Base-by-base conservation (phyloP, 176 grass and related monocot species). In the Ensete glaucum region DNA sequence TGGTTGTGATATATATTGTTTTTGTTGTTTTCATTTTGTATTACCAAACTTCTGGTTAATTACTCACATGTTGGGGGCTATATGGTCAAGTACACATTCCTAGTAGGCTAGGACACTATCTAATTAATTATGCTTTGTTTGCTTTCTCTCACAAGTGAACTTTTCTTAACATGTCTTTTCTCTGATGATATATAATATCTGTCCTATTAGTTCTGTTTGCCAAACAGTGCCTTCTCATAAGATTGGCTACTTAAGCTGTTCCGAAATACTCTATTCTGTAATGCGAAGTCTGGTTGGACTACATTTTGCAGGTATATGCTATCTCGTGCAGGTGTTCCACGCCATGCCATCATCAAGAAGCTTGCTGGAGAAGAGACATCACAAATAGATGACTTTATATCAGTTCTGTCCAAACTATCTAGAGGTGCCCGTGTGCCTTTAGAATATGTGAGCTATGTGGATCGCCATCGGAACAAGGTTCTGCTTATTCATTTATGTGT, bases 291-390 rank as follows among this genome's bases (percentile, higher is more conserved):
- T 73, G 19, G 29, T 77, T 77, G 64, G 82, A 79, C 29, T 50
- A 52, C 90, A 21, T 9, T 75, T 85, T 87, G 64, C 76, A 99
- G 95, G 76, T 99, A 99, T 73, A 99, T 91, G 86, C 90, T 99
- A 34, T 94, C 95, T 72, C 88, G 95, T 20, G 95, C 95, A 72
- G 84, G 85, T 75, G 90, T 99, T 83, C 95, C 95, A 82, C 90
- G 95, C 58, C 90, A 99, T 85, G 87, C 95, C 51, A 94, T 99
- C 84, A 99, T 99, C 77, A 99, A 99, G 76, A 99, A 99, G 71
- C 81, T 99, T 71, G 88, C 95, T 27, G 95, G 95, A 73, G 88
- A 89, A 80, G 90, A 91, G 52, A 91, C 91, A 78, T 75, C 72
- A 74, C 64, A 85, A 75, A 73, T 99, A 57, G 86, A 88, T 73